Conservation (phyloP, 2,329 filamentous ascomycete species). For the Chaetomium sp. region DNA sequence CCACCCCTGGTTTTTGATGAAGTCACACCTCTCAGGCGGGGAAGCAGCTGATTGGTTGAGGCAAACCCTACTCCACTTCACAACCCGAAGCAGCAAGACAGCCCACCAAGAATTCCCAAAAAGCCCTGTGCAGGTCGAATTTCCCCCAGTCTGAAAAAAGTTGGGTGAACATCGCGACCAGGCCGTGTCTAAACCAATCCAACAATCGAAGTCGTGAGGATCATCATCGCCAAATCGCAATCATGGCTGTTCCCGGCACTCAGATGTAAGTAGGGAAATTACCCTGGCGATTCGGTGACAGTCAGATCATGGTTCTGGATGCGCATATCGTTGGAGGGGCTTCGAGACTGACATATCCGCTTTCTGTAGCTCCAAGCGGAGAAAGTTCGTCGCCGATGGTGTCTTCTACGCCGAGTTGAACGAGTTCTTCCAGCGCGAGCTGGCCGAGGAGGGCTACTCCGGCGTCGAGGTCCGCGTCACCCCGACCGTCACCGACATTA, state of each 20-base stretch:
- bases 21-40: neutral
- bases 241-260: conserved; percentile 62
- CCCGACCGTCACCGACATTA: conserved; percentile 99
- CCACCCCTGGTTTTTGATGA: neutral
- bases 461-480: conserved; percentile 99
- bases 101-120: conserved; percentile 38
- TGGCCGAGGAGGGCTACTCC: conserved; percentile 99
- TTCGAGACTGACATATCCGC: conserved; percentile 21
- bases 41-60: conserved; percentile 26
- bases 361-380: conserved; percentile 75
- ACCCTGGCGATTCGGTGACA: neutral
- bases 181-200: conserved; percentile 41
- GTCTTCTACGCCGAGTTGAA: conserved; percentile 99
- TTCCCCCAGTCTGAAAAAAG: conserved; percentile 35
- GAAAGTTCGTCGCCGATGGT: conserved; percentile 96
- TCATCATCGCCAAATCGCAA: conserved; percentile 46
- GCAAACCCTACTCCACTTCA: conserved; percentile 36
- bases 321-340: conserved; percentile 12
- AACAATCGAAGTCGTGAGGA: conserved; percentile 42
- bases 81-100: conserved; percentile 26
- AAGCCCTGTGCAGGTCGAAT: conserved; percentile 35
- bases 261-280: conserved; percentile 57
- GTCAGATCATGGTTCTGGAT: neutral
- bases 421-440: conserved; percentile 99
- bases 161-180: conserved; percentile 35